Base-by-base conservation (phyloP, 352 stramenopile genomes). In the Phytophthora colocasiae region DNA sequence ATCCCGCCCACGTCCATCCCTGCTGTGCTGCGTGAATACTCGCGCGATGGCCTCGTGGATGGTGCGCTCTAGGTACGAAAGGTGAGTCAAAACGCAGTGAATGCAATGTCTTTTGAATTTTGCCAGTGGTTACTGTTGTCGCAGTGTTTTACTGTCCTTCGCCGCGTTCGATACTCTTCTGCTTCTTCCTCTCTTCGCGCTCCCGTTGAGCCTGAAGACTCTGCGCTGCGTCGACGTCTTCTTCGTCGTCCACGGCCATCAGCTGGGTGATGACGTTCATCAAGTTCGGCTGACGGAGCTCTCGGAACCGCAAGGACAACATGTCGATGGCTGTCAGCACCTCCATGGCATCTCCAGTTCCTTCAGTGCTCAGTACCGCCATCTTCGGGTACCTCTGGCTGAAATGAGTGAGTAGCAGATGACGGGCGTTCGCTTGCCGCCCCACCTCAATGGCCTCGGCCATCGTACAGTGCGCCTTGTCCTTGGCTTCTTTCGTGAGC, bases 1-100 rank as follows among this genome's bases (percentile, higher is more conserved):
- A 92, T 99, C 46, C 97, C 98, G n/a, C 94, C 97, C 2, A 98
- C 96, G 36, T 98, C 94, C 68, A 95, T 99, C 52, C 97, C 97
- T 17, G 97, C 99, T 34, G 88, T 99, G 50, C 78, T 99, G 52
- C 85, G 97, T 57, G 98, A 99, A 75, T 93, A 93, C 67, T 89
- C 82, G 45, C 85, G 87, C 43, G 86, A 93, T 49, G 77, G 73
- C 6, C 68, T 90, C 31, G 71, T 81, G 51, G 83, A 91, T 46
- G 65, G 71, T 11, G 27, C 59, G 27, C 66, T 77, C 29, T 73
- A 66, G 41, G 45, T 17, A 64, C 40, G 44, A 65, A 27, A 65
- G 29, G 46, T 59, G 32, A 61, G 31, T 66, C 63, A 52, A 62
- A 60, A 47, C 11, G 34, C 44, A 63, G 46, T 45, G 54, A 49